Percentiles rank a stretch among this genome's conserved stretches.
Evolutionary conservation across 768 basidiomycete genomes (phyloP).

Genomic region (Exsudoporus frostii): DNA sequence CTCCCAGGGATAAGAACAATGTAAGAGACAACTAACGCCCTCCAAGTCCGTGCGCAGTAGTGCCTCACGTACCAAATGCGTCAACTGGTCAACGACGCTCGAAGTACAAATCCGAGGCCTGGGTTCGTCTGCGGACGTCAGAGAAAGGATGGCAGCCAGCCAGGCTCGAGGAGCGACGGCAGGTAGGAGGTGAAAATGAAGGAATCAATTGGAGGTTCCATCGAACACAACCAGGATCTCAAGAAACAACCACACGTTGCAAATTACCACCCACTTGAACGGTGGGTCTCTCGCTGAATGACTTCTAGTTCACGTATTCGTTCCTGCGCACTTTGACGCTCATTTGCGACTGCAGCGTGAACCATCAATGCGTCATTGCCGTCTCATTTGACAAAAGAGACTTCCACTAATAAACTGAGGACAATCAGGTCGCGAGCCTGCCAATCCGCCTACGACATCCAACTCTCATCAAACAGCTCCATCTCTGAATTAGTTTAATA

Average conservation of each 20-base stretch:
- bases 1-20: neutral
- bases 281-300: too few relatives aligned
- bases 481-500: neutral
- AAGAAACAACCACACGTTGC: neutral
- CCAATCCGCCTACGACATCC: too few relatives aligned
- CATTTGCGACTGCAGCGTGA: neutral
- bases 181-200: neutral
- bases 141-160: neutral
- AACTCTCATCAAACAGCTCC: neutral
- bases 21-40: too few relatives aligned
- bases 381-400: too few relatives aligned
- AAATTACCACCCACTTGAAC: too few relatives aligned
- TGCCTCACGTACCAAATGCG: neutral
- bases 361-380: too few relatives aligned
- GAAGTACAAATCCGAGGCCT: neutral
- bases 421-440: neutral
- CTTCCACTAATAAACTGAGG: too few relatives aligned
- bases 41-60: too few relatives aligned
- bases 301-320: too few relatives aligned
- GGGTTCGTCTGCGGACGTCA: neutral
- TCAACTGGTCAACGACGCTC: neutral
- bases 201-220: neutral
- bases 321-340: too few relatives aligned
- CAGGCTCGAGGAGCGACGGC: neutral
- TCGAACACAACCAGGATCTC: neutral